A percentile compares a stretch with the other conserved stretches of the same genome.
Conservation (phyloP, 2,329 filamentous ascomycete species). For the Coniochaeta sp. region DNA sequence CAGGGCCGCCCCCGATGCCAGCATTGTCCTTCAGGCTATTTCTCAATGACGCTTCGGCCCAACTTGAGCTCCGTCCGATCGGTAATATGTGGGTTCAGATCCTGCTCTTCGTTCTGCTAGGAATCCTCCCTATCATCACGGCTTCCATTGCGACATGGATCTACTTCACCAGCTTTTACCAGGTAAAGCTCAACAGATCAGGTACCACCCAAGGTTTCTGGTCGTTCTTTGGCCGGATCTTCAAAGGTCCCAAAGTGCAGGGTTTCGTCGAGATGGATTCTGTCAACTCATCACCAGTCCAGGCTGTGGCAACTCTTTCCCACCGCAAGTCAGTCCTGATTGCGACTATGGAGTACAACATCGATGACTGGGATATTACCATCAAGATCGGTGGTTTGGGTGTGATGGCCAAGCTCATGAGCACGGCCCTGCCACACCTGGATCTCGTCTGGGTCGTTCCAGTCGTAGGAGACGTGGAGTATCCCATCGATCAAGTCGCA, state of each 20-base stretch:
- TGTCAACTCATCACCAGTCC: conserved; percentile 13
- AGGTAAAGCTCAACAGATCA: conserved; percentile 33
- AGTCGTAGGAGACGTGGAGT: conserved; percentile 55
- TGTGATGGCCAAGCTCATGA: conserved; percentile 65
- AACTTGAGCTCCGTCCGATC: conserved; percentile 41
- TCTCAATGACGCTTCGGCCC: conserved; percentile 45
- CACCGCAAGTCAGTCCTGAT: conserved; percentile 52
- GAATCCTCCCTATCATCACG: conserved; percentile 41
- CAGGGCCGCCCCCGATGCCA: conserved; percentile 42
- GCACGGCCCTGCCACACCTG: conserved; percentile 55
- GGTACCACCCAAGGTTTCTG: conserved; percentile 17
- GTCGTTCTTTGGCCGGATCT: conserved; percentile 12
- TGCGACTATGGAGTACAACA: conserved; percentile 66
- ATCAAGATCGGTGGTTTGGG: conserved; percentile 65
- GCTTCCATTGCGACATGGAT: conserved; percentile 41
- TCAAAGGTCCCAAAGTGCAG: conserved; percentile 19
- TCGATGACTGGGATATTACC: conserved; percentile 62
- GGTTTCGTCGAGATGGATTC: conserved; percentile 22
- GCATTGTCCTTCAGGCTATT: conserved; percentile 46
- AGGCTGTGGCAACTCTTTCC: conserved; percentile 9
- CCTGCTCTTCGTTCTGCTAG: conserved; percentile 44
- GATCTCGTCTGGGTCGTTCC: conserved; percentile 58
- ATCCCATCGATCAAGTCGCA: conserved; percentile 49
- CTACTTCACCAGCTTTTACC: conserved; percentile 55
- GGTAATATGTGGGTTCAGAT: conserved; percentile 48